phyloP scores from a whole-genome alignment of 495 filamentous ascomycete species.

The Chaetomidium leptoderma region DNA sequence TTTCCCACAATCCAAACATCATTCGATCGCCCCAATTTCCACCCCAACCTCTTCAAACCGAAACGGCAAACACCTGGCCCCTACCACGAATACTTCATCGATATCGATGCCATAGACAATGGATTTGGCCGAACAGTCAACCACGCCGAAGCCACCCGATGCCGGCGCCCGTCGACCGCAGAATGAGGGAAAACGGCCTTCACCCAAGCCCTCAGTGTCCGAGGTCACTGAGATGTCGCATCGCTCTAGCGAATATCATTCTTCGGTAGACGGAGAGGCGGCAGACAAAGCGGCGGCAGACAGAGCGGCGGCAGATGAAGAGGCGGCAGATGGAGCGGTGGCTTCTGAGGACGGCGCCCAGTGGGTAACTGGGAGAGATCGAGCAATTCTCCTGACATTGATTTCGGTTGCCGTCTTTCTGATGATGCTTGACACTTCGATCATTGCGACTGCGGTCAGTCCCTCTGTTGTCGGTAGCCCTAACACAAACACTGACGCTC shows the following conservation, averaged over 20 bases:
- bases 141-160: not conserved
- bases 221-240: not conserved
- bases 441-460: slow-evolving; percentile 45
- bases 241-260: not conserved
- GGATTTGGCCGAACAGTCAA: not conserved
- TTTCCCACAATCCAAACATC: not conserved
- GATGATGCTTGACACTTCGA: slow-evolving; percentile 49
- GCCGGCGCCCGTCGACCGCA: not conserved
- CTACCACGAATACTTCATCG: too few relatives aligned
- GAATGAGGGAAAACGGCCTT: not conserved
- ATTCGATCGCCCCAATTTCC: not conserved
- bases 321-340: too few relatives aligned
- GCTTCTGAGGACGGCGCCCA: not conserved
- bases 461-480: not conserved
- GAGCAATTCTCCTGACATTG: slow-evolving; percentile 10
- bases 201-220: not conserved
- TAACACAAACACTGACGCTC: not conserved
- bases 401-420: slow-evolving; percentile 43
- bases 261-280: not conserved
- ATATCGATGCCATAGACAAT: too few relatives aligned
- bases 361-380: slow-evolving; percentile 10
- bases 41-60: not conserved
- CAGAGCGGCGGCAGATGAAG: too few relatives aligned
- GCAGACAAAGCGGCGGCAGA: too few relatives aligned
- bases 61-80: not conserved